Evolutionary conservation across 371 early-diverging fungal species (phyloP).

Genomic region (Encephalitozoon hellem): DNA sequence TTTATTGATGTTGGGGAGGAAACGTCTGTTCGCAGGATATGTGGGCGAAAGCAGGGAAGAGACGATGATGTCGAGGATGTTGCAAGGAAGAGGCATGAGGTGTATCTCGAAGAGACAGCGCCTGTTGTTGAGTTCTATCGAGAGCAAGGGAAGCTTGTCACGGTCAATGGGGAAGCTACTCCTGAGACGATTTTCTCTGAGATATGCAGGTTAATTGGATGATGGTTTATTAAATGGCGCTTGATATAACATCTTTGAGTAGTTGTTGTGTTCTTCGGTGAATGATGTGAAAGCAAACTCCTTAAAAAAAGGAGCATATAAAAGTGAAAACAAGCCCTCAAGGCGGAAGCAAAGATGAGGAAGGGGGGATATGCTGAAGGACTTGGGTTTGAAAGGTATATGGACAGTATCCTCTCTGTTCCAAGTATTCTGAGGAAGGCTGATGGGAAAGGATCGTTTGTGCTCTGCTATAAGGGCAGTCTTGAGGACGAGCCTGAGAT

Average conservation of each 20-base stretch:
- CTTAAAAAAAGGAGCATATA: background rate
- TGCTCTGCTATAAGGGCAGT: background rate
- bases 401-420: background rate
- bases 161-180: slow-evolving; percentile 67
- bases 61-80: slow-evolving; percentile 84
- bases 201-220: background rate
- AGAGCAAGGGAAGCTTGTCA: slow-evolving; percentile 74
- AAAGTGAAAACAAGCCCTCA: background rate
- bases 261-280: background rate
- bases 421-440: background rate
- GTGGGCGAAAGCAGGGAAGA: slow-evolving; percentile 84
- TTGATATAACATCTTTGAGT: background rate
- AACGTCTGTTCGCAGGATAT: slow-evolving; percentile 67
- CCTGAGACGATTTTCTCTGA: slow-evolving; percentile 35
- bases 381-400: background rate
- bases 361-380: background rate
- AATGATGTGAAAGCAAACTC: background rate
- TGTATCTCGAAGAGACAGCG: slow-evolving; percentile 84
- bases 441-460: background rate
- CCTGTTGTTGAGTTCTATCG: slow-evolving; percentile 91
- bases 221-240: background rate
- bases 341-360: background rate
- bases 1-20: slow-evolving; percentile 43
- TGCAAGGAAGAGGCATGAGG: slow-evolving; percentile 75
- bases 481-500: background rate